Evolutionary conservation across 768 basidiomycete genomes (phyloP), one percentile per base, ranked within the genome.

Genomic region (Boletus vinaceobasis): DNA sequence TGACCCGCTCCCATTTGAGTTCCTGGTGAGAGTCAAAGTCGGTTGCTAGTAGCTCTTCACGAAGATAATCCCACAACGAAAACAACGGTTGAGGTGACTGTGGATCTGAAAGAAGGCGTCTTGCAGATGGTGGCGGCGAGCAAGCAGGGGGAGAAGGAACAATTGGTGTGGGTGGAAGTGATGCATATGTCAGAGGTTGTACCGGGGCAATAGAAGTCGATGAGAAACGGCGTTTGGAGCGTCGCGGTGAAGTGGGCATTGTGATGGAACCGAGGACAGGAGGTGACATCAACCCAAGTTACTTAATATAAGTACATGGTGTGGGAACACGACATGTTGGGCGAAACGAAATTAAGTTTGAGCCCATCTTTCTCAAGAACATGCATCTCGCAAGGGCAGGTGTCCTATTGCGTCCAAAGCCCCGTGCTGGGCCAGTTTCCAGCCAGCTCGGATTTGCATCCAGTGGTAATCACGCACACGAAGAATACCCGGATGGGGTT

Each of bases 21-120:
- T 94, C 93, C 63, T 96, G 92, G 59, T 93, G 91, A 0, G 89
- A 92, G 70, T 96, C 93, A 67, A 93, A 91, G 71, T 96, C 92
- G n/a, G 90, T 93, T 1, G 89, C 91, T 8, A 94, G 74, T 7
- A 95, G 77, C 64, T 96, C 93, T 65, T 94, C 91, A 14, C 86
- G 77, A 21, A 96, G 78, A 69, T 96, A 95, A 58, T 95, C 93
- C 93, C 93, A 96, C 21, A 96, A 66, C 5, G 92, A 92, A 68
- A 91, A 92, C 4, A 90, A 83, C 0, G 75, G 75, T 5, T 70
- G 67, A 46, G 66, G 64, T 38, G 56, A 56, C 38, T 58, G 59
- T 26, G 56, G 31, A 26, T 56, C 53, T 53, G 60, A 53, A 51
- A 63, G 29, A 56, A 60, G 26, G n/a, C 23, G 21, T n/a, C 58